Base-by-base conservation (phyloP, 495 filamentous ascomycete genomes). In the Lasiosphaeria ovina region DNA sequence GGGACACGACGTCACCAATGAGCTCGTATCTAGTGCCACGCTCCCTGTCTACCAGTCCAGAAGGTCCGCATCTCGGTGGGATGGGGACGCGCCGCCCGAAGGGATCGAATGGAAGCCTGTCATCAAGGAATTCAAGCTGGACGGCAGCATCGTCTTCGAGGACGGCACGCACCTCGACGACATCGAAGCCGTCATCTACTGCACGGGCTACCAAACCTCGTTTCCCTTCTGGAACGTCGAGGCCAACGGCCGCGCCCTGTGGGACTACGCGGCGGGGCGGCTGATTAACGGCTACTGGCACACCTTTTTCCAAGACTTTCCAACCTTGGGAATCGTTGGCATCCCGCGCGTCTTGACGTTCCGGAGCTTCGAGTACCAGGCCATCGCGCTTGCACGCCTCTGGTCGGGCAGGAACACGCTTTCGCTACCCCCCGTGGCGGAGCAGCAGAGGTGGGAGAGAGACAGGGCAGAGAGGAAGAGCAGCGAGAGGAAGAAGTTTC, bases 301-400 rank as follows among this genome's bases (percentile, higher is more conserved):
- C 57, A 80, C 77, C 0, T 82, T 82, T 63, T 70, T 76, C 54
- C 70, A 63, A 7, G 66, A 66, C 14, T 77, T 75, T 51, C 65
- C 74, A 5, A 76, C 71, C 4, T 63, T 82, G 2, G 79, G 63
- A 8, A 61, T 79, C 42, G 71, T 81, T 0, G 79, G 78, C 1
- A 31, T 78, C 4, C 79, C 78, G 6, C 70, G 77, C 8, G 73
- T 71, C 0, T 66, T 82, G 7, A 81, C 79, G 2, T 82, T 81
- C 62, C 66, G 78, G 6, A 72, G 71, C 47, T 82, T 81, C 63
- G 79, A 82, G 62, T 82, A 81, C 69, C 79, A 82, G 53, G 78
- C 78, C 35, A 66, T 81, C 38, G 77, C 78, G 0, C 66, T 81
- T 2, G 78, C 79, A 3, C 73, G 79, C 8, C 57, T 81, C 9